Evolutionary conservation across 2,329 filamentous ascomycete genomes (phyloP).

Genomic region (Chrysosporium queenslandicum): DNA sequence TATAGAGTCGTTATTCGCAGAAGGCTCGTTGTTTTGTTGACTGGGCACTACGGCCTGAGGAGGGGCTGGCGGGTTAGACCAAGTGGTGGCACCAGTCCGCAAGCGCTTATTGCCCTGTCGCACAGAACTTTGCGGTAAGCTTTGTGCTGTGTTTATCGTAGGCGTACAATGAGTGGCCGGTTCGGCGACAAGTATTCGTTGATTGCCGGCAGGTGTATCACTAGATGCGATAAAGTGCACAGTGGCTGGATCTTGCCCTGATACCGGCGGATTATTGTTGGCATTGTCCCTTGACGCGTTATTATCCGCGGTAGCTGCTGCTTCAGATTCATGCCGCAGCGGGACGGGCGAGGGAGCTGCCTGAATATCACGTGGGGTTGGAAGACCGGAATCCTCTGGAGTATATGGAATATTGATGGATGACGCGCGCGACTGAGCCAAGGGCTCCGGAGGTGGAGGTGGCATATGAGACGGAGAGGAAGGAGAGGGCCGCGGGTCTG

Average conservation of each 20-base stretch:
- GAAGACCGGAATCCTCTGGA: neutral
- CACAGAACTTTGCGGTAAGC: neutral
- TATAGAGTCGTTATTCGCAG: neutral
- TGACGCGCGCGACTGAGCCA: neutral
- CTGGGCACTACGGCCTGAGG: neutral
- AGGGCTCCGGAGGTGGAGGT: neutral
- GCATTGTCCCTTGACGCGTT: neutral
- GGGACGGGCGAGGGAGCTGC: slow-evolving; percentile 2
- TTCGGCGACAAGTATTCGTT: neutral
- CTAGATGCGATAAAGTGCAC: neutral
- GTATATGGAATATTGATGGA: neutral
- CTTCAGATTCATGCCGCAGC: neutral
- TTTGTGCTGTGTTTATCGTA: neutral
- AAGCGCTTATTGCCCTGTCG: neutral
- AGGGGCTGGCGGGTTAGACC: neutral
- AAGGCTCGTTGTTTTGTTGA: neutral
- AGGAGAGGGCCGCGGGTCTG: neutral
- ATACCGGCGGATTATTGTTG: neutral
- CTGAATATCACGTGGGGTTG: neutral
- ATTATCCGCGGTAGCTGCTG: neutral
- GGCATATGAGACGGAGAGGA: neutral
- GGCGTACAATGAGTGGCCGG: neutral
- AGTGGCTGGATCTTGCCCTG: neutral
- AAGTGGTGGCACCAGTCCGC: neutral
- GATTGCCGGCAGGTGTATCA: neutral